Evolutionary conservation across 768 basidiomycete genomes (phyloP).

Genomic region (Phylloporus sp.): DNA sequence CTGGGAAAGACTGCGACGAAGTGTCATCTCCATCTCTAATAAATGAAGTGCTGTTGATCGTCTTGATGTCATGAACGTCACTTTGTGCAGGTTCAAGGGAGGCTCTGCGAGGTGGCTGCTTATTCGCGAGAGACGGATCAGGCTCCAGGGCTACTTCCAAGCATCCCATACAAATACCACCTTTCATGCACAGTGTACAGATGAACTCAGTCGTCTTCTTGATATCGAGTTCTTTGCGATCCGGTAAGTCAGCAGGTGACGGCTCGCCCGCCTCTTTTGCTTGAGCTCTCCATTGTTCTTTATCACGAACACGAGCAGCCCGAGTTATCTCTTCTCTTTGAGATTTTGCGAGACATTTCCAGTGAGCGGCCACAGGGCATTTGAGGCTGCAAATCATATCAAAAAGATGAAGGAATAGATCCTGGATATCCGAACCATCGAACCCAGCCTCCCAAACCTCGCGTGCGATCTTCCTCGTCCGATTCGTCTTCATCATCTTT

Average conservation of each 20-base stretch:
- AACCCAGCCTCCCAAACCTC: constrained; percentile 72
- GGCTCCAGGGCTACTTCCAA: constrained; percentile 50
- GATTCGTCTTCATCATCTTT: constrained; percentile 42
- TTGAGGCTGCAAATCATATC: constrained; percentile 47
- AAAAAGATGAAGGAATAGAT: constrained; percentile 4
- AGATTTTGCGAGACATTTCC: constrained; percentile 60
- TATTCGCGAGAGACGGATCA: constrained; percentile 30
- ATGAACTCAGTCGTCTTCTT: constrained; percentile 73
- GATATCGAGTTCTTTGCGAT: constrained; percentile 42
- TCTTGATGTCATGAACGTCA: constrained; percentile 30
- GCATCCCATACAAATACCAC: constrained; percentile 76
- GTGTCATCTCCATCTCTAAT: constrained; percentile 11
- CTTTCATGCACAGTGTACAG: constrained; percentile 69
- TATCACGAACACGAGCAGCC: constrained; percentile 54
- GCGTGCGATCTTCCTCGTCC: constrained; percentile 45
- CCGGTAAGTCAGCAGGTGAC: constrained; percentile 32
- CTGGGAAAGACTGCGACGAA: constrained; percentile 22
- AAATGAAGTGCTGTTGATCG: constrained; percentile 27
- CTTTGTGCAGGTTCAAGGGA: constrained; percentile 7
- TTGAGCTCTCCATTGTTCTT: constrained; percentile 33
- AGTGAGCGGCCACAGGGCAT: constrained; percentile 74
- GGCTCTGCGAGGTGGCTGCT: constrained; percentile 4
- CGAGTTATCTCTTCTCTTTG: constrained; percentile 71
- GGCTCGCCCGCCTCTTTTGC: constrained; percentile 20
- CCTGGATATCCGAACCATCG: constrained; percentile 55